phyloP scores from a whole-genome alignment of 2,329 filamentous ascomycete genomes.

The Fusarium sp. region DNA sequence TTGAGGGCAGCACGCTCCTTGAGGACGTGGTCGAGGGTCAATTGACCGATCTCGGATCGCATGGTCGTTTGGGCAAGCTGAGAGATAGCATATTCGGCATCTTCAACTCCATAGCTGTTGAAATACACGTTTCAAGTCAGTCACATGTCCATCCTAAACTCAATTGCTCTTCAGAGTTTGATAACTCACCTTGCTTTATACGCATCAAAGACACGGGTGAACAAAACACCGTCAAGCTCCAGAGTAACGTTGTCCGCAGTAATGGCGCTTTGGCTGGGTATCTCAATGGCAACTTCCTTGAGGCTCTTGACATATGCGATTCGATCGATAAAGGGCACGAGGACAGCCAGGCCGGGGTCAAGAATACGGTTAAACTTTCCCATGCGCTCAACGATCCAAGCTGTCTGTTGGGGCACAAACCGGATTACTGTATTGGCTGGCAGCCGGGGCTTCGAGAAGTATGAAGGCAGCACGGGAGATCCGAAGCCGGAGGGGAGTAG shows the following conservation, averaged over 20 bases:
- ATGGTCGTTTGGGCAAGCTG: constrained; percentile 99
- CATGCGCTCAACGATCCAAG: constrained; percentile 99
- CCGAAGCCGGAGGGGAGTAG: constrained; percentile 51
- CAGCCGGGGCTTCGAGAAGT: constrained; percentile 80
- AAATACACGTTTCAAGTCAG: constrained; percentile 13
- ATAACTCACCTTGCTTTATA: constrained; percentile 88
- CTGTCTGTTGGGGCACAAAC: constrained; percentile 99
- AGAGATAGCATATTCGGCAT: constrained; percentile 98
- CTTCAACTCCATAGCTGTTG: constrained; percentile 92
- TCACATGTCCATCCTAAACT: not conserved
- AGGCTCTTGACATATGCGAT: constrained; percentile 98
- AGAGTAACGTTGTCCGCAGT: constrained; percentile 98
- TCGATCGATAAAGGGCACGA: constrained; percentile 91
- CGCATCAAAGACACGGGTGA: constrained; percentile 95
- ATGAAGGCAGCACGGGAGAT: constrained; percentile 67
- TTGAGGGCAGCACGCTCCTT: constrained; percentile 97
- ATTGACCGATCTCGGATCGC: constrained; percentile 97
- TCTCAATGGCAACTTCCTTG: constrained; percentile 96
- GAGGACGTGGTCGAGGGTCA: constrained; percentile 95
- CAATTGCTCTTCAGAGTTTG: not conserved
- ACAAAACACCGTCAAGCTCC: constrained; percentile 94
- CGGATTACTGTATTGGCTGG: constrained; percentile 95
- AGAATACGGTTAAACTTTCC: constrained; percentile 95
- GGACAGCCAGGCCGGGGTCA: constrained; percentile 87
- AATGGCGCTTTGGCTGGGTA: constrained; percentile 96